Evolutionary conservation across 1,284 basidiomycete species (phyloP).

Genomic region (Phellinidium pouzarii): DNA sequence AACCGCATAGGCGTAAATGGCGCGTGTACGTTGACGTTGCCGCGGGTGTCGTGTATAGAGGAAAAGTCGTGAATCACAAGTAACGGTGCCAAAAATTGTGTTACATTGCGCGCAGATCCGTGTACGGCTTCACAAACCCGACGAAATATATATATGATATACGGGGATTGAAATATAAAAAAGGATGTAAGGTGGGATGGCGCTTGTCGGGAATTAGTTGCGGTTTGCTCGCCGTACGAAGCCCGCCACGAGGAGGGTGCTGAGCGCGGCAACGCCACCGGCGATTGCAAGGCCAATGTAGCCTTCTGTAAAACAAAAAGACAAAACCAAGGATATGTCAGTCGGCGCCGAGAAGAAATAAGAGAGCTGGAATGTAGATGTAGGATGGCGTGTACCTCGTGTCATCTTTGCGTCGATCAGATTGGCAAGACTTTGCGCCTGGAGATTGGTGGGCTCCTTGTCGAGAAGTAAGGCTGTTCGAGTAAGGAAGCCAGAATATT

Average conservation of each 20-base stretch:
- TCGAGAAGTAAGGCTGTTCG: conserved; percentile 77
- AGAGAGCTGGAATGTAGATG: conserved; percentile 5
- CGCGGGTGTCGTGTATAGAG: not conserved
- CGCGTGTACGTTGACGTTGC: not conserved
- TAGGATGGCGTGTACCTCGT: conserved; percentile 49
- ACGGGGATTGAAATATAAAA: not conserved
- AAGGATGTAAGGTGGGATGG: not conserved
- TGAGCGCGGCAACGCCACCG: conserved; percentile 83
- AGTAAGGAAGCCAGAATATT: too few species aligned
- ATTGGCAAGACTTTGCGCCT: conserved; percentile 79
- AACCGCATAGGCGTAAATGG: too few species aligned
- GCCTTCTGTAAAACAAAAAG: conserved; percentile 51
- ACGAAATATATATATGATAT: not conserved
- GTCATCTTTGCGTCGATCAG: conserved; percentile 88
- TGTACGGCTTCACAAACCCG: not conserved
- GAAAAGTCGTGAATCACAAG: not conserved
- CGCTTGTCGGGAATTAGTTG: conserved; percentile 43
- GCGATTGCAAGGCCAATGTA: conserved; percentile 94
- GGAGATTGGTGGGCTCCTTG: conserved; percentile 92
- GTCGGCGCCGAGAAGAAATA: not conserved
- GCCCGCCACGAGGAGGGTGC: conserved; percentile 76
- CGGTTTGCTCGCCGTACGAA: conserved; percentile 80
- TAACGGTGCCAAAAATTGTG: not conserved
- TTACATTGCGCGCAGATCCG: not conserved
- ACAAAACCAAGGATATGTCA: not conserved